A percentile compares a stretch with the other conserved stretches of the same genome.
Evolutionary conservation across 768 basidiomycete species (phyloP).

Genomic region (Cyathus striatus): DNA sequence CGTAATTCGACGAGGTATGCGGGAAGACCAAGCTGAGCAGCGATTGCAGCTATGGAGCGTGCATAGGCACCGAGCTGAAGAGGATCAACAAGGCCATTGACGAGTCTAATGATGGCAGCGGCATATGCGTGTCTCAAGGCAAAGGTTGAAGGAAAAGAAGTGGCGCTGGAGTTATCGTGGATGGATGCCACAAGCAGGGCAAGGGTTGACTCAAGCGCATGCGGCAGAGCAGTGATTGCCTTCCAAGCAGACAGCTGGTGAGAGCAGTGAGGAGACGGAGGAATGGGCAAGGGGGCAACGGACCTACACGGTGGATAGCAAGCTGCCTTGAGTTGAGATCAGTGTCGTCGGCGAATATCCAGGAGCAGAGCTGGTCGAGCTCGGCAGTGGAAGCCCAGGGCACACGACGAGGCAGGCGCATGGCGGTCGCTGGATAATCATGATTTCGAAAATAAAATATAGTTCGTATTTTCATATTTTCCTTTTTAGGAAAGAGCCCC

Average conservation of each 20-base stretch:
- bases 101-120: constrained; percentile 77
- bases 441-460: constrained; percentile 1
- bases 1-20: constrained; percentile 87
- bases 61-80: constrained; percentile 88
- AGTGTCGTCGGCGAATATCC: constrained; percentile 66
- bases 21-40: constrained; percentile 81
- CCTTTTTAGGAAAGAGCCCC: background rate
- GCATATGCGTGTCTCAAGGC: constrained; percentile 74
- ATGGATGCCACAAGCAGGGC: constrained; percentile 55
- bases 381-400: constrained; percentile 72
- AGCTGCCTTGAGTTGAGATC: constrained; percentile 48
- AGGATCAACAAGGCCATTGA: constrained; percentile 95
- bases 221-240: constrained; percentile 69
- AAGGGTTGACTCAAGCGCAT: constrained; percentile 72
- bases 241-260: constrained; percentile 75
- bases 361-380: constrained; percentile 69
- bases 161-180: constrained; percentile 37
- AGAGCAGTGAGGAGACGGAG: no score
- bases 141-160: constrained; percentile 29
- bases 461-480: background rate
- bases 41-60: constrained; percentile 85
- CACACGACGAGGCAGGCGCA: constrained; percentile 75
- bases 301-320: constrained; percentile 63
- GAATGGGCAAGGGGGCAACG: background rate
- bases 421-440: constrained; percentile 18